Evolutionary conservation across 805 yeast species (phyloP), one percentile per base, ranked within the genome.

Genomic region (Lipomyces orientalis): DNA sequence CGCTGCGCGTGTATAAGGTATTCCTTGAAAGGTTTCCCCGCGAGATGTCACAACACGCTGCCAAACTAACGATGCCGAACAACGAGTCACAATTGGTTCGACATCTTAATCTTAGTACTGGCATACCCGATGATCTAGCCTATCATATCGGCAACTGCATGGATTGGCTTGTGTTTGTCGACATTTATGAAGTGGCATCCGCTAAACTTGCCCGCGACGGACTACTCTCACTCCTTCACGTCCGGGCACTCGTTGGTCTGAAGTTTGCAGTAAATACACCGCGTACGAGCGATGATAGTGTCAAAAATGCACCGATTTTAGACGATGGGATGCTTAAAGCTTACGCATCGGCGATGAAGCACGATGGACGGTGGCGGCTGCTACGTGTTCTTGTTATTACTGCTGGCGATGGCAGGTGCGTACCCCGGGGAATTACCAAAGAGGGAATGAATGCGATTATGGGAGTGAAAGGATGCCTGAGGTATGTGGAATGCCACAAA

Each of bases 381-480:
- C 49, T 43, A 1, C 49, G 49, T n/a, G 22, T 19, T 16, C 49
- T 43, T 16, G 4, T 43, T 19, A 43, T 43, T n/a, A 43, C 8
- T n/a, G 16, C 19, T 43, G 22, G 22, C 16, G 49, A n/a, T 43
- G 49, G 22, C 49, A 43, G n/a, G 10, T 4, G 16, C 16, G 43
- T 4, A 43, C 22, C n/a, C 8, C 49, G 9, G n/a, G 49, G 49
- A 43, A 19, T 43, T 43, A 43, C 49, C 22, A 19, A 43, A 22
- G 49, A 43, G n/a, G 49, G 49, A 9, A 43, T 43, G 49, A n/a
- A 16, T n/a, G 49, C 49, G 22, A 43, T 43, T 43, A 43, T 43
- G 49, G 49, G 49, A 43, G 49, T n/a, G 49, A 43, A n/a, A 43
- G 49, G 49, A 16, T 19, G 49, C 16, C 49, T 43, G 49, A 43